phyloP scores from a whole-genome alignment of 2,329 filamentous ascomycete genomes.

The Colletotrichum sidae region DNA sequence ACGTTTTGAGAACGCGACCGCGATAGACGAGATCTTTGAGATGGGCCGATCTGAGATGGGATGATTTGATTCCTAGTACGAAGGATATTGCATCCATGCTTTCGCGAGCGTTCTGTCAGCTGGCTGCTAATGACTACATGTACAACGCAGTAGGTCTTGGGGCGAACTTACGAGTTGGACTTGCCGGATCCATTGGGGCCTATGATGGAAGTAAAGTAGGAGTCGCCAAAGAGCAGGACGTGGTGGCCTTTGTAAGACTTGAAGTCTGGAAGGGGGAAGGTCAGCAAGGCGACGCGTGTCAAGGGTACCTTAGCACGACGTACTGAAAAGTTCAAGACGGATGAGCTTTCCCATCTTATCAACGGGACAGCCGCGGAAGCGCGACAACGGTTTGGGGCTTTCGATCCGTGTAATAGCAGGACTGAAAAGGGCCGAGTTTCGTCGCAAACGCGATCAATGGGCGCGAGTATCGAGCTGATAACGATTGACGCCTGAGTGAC shows the following conservation, averaged over 20 bases:
- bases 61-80: slow-evolving; percentile 97
- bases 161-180: slow-evolving; percentile 84
- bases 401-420: neutral
- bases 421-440: neutral
- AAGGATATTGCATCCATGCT: slow-evolving; percentile 99
- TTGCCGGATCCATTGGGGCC: slow-evolving; percentile 99
- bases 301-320: slow-evolving; percentile 46
- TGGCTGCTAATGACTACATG: slow-evolving; percentile 39
- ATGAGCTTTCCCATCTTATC: slow-evolving; percentile 93
- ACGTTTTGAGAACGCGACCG: slow-evolving; percentile 90
- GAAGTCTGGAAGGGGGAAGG: slow-evolving; percentile 75
- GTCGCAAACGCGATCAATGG: slow-evolving; percentile 19
- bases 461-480: neutral
- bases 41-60: slow-evolving; percentile 94
- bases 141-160: slow-evolving; percentile 8
- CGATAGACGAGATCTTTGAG: slow-evolving; percentile 96
- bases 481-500: neutral
- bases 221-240: slow-evolving; percentile 92
- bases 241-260: slow-evolving; percentile 99
- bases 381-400: slow-evolving; percentile 17
- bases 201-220: slow-evolving; percentile 99
- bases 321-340: slow-evolving; percentile 93
- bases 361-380: slow-evolving; percentile 25
- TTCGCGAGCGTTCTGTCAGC: slow-evolving; percentile 41
- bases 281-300: slow-evolving; percentile 18